phyloP scores from a whole-genome alignment of 352 stramenopile species.

The Phytophthora rubi region DNA sequence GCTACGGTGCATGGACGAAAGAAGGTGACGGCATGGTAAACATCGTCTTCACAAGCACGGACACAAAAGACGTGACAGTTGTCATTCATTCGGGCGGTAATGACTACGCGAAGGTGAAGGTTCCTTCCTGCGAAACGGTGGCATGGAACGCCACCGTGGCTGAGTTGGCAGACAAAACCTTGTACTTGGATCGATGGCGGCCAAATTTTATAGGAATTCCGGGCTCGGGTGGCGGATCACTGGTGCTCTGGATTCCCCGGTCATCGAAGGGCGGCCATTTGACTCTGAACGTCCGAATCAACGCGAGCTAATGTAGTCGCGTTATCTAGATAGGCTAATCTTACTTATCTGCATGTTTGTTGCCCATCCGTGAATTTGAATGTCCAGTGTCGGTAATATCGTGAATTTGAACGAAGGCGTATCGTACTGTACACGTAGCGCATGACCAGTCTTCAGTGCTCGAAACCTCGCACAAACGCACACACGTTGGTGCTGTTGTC shows the following conservation, averaged over 20 bases:
- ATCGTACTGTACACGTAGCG: too few species aligned
- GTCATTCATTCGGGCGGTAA: constrained; percentile 41
- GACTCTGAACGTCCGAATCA: constrained; percentile 43
- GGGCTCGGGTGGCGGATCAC: constrained; percentile 36
- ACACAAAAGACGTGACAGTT: constrained; percentile 31
- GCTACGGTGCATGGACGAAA: constrained; percentile 46
- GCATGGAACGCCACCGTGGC: constrained; percentile 43
- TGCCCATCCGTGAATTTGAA: neutral
- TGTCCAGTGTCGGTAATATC: too few species aligned
- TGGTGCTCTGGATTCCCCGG: constrained; percentile 50
- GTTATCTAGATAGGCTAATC: neutral
- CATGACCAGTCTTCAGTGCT: neutral
- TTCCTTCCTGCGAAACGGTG: constrained; percentile 37
- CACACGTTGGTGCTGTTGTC: neutral
- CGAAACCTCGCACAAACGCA: neutral
- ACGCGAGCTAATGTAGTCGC: constrained; percentile 40
- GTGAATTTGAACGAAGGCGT: too few species aligned
- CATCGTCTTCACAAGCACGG: constrained; percentile 42
- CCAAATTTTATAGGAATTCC: constrained; percentile 43
- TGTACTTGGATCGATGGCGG: constrained; percentile 67
- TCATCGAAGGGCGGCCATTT: constrained; percentile 38
- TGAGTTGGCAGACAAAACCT: constrained; percentile 52
- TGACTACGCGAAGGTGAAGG: constrained; percentile 38
- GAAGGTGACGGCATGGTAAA: constrained; percentile 40
- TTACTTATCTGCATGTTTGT: neutral